phyloP scores from a whole-genome alignment of 768 basidiomycete genomes.

The Tulasnella sp. region DNA sequence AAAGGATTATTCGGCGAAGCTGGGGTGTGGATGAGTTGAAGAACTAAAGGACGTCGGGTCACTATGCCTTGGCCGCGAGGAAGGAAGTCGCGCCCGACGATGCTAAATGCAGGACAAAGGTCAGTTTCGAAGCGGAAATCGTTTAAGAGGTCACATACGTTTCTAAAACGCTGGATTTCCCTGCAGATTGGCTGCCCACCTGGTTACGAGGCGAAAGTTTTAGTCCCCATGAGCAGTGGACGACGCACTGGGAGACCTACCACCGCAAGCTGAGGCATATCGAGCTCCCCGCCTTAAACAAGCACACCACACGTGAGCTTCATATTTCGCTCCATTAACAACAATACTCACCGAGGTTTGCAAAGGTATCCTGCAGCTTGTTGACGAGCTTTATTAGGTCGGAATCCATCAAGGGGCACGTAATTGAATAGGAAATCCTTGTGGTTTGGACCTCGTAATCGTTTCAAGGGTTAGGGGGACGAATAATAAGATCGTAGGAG shows the following conservation, averaged over 20 bases:
- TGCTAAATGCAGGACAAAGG: conserved; percentile 47
- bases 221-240: neutral
- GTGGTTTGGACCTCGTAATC: neutral
- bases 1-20: conserved; percentile 42
- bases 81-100: conserved; percentile 90
- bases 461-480: neutral
- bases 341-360: conserved; percentile 66
- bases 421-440: neutral
- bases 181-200: conserved; percentile 96
- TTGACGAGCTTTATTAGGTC: conserved; percentile 94
- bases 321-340: neutral
- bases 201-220: conserved; percentile 42
- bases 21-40: conserved; percentile 93
- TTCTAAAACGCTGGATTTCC: conserved; percentile 94
- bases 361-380: conserved; percentile 90
- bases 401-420: conserved; percentile 66
- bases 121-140: neutral
- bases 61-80: conserved; percentile 91
- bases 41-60: conserved; percentile 88
- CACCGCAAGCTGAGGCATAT: conserved; percentile 88
- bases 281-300: conserved; percentile 74
- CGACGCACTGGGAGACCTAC: conserved; percentile 47
- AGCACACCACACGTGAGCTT: neutral
- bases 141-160: conserved; percentile 56
- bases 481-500: neutral